Evolutionary conservation across 75 land plant genomes (phyloP), one percentile per base, ranked within the genome.

Genomic region (Gnetum montanum): DNA sequence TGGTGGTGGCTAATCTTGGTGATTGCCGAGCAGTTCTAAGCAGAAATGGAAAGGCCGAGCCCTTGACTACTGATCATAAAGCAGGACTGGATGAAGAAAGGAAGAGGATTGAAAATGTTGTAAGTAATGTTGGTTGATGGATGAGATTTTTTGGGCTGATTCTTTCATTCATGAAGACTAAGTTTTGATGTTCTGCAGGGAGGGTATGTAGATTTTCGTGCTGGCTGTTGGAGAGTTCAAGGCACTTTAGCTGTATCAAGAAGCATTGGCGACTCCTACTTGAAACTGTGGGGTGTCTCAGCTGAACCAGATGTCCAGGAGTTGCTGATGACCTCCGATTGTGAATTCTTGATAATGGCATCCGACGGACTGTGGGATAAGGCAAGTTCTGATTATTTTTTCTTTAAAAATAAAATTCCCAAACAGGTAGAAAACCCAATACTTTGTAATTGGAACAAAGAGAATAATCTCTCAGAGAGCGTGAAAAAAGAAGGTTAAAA

Each of bases 351-450:
- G 59, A 63, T 85, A 18, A 19, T 85, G 52, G 90, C 90, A 12
- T 82, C 86, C 31, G 90, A 85, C 75, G 90, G 90, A 3, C 67
- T 85, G 43, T 85, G 90, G 90, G 82, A 85, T 43, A 69, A 75
- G 81, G 88, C 79, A 57, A 40, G 20, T 18, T 27, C n/a, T n/a
- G n/a, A n/a, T n/a, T n/a, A n/a, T n/a, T n/a, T n/a, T n/a, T n/a
- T n/a, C n/a, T n/a, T n/a, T 35, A 2, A 26, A 18, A 28, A 49
- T 27, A 54, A 1, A 4, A 1, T 13, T 16, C 7, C 29, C 22
- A n/a, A n/a, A n/a, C n/a, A n/a, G n/a, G n/a, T n/a, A n/a, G n/a
- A n/a, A n/a, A n/a, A n/a, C n/a, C n/a, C n/a, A n/a, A n/a, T n/a
- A n/a, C n/a, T n/a, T n/a, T n/a, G n/a, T n/a, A n/a, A n/a, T n/a